Evolutionary conservation across 2,329 filamentous ascomycete species (phyloP), one percentile per base, ranked within the genome.

Genomic region (Verticillium zaregamsianum): DNA sequence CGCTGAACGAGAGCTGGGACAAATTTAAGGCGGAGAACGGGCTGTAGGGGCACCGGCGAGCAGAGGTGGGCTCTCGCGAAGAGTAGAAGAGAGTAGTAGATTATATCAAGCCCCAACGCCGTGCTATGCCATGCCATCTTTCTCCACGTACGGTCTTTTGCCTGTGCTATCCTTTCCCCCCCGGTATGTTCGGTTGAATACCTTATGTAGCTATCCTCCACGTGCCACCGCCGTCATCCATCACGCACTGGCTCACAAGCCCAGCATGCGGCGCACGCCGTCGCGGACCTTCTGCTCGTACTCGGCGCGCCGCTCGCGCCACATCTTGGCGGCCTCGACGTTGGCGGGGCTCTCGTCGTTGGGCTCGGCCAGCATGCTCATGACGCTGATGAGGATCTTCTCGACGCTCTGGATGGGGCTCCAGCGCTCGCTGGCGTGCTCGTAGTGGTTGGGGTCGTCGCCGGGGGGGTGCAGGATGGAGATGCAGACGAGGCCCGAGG

Each of bases 401-500:
- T 98, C 95, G 68, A 97, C 94, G 63, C 90, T 95, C 80, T 98
- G 95, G 65, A 98, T 97, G 14, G 94, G 94, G 32, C 90, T 94
- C 94, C 94, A 98, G 66, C 94, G 89, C 80, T 98, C 95, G 1
- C 90, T 93, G 8, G 95, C 94, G 70, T 94, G 91, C 77, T 98
- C 94, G 83, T 98, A 98, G 81, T 97, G 93, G 80, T 97, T 97
- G 60, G 95, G 95, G 77, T 98, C 94, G 78, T 98, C 94, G 70
- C 95, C 94, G 3, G 94, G 94, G 3, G 94, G 90, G 77, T 98
- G 94, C 2, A 98, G 88, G 79, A 98, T 98, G n/a, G 92, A 96
- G 72, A 98, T 98, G 80, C 94, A 98, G 69, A 98, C 95, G 20
- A 94, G 86, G 66, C 94, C 94, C 73, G 90, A 94, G 17, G 90